These are phyloP conservation scores for Starmera dryadoides DNA, from an alignment of 805 yeast species.

Conservation along the genomic window DNA sequence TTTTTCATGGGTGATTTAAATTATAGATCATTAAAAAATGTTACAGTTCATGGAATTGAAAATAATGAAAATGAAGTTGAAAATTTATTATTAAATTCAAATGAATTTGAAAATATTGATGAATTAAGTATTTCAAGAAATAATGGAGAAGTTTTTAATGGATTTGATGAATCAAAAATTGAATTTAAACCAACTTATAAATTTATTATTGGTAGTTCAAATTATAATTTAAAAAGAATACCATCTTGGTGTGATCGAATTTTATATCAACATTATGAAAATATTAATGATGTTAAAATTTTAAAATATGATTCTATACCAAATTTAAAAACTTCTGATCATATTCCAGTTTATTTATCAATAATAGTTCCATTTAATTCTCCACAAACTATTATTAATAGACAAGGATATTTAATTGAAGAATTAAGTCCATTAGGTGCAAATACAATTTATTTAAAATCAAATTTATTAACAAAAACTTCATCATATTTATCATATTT, in stretches of 20 bases:
- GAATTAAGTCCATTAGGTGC: conserved; percentile 1
- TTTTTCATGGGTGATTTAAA: conserved; percentile 84
- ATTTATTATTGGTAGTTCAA: conserved; percentile 41
- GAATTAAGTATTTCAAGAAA: conserved; percentile 25
- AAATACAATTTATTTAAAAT: background rate
- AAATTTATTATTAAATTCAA: conserved; percentile 2
- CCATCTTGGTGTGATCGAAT: conserved; percentile 94
- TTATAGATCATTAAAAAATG: conserved; percentile 42
- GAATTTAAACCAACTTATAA: conserved; percentile 79
- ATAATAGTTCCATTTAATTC: conserved; percentile 38
- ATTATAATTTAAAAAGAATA: conserved; percentile 48
- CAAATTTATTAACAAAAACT: background rate
- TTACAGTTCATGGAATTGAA: conserved; percentile 3
- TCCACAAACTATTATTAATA: conserved; percentile 24
- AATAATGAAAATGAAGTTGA: conserved; percentile 10
- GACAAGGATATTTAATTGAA: conserved; percentile 20
- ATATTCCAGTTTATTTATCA: conserved; percentile 63
- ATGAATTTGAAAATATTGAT: conserved; percentile 24
- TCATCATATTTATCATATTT: background rate
- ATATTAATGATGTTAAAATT: conserved; percentile 19
- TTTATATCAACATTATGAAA: conserved; percentile 42
- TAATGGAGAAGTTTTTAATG: conserved; percentile 42
- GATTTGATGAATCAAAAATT: conserved; percentile 62
- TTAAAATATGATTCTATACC: conserved; percentile 42
- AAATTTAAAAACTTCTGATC: conserved; percentile 58